A percentile compares a stretch with the other conserved stretches of the same genome.
Evolutionary conservation across 305 asterid genomes (phyloP).

Genomic region (Fraxinus sp.): DNA sequence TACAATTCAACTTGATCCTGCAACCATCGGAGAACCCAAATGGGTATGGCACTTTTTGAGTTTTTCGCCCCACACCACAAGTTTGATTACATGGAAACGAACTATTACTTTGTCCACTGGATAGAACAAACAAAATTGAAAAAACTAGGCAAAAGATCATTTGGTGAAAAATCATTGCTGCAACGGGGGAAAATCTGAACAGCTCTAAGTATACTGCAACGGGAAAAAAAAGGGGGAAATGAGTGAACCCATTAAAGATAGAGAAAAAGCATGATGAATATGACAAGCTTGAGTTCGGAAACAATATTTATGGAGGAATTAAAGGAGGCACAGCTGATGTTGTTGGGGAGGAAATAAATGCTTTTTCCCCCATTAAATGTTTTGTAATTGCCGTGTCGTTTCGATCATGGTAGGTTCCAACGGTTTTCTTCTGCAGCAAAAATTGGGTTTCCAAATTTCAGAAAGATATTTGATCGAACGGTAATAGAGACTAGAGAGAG

Average conservation of each 20-base stretch:
- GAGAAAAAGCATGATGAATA: background rate
- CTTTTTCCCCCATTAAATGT: conserved; percentile 20
- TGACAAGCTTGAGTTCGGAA: conserved; percentile 35
- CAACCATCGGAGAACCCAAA: conserved; percentile 70
- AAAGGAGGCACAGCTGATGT: conserved; percentile 43
- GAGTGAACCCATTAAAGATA: conserved; percentile 11
- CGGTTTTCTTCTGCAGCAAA: conserved; percentile 13
- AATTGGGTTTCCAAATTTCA: conserved; percentile 10
- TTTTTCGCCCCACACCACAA: conserved; percentile 30
- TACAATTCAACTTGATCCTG: conserved; percentile 46
- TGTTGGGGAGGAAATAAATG: conserved; percentile 44
- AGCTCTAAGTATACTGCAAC: conserved; percentile 17
- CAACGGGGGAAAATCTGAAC: conserved; percentile 7
- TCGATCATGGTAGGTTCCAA: conserved; percentile 10
- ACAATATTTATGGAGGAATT: conserved; percentile 36
- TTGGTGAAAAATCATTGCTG: conserved; percentile 30
- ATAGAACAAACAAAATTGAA: conserved; percentile 17
- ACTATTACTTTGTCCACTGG: conserved; percentile 23
- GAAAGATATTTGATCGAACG: conserved; percentile 9
- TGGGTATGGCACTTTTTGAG: conserved; percentile 45
- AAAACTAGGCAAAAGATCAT: conserved; percentile 9
- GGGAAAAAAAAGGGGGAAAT: background rate
- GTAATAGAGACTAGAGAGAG: background rate
- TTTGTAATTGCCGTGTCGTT: conserved; percentile 24
- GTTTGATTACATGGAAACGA: conserved; percentile 18